A percentile compares a stretch with the other conserved stretches of the same genome.
These are phyloP conservation scores for Canavalia gladiata DNA, from an alignment of 306 rosid species.

Conservation along the genomic window DNA sequence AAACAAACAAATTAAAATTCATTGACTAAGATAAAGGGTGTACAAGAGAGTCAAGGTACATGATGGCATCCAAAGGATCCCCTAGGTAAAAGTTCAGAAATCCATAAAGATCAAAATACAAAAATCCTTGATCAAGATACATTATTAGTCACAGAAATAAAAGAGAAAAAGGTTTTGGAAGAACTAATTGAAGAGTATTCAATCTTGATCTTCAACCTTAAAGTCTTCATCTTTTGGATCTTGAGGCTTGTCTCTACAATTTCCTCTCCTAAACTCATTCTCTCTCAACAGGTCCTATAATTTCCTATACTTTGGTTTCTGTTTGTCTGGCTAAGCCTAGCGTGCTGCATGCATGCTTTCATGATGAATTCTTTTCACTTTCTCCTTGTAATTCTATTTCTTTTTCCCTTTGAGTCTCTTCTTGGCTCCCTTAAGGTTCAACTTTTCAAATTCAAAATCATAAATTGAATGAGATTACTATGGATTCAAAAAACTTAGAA, in stretches of 20 bases:
- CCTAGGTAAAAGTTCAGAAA: background rate
- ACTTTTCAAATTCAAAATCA: no score
- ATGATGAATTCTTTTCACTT: background rate
- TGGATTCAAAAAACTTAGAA: no score
- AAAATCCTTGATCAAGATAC: background rate
- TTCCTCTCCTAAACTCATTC: background rate
- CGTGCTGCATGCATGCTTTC: background rate
- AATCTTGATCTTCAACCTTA: background rate
- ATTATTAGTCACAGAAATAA: background rate
- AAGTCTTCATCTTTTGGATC: background rate
- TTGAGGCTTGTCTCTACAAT: background rate
- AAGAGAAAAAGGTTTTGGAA: background rate
- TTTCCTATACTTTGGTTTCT: background rate
- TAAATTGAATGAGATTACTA: no score
- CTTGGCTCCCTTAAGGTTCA: background rate
- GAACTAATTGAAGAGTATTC: constrained; percentile 19
- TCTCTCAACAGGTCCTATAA: background rate
- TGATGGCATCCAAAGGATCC: background rate
- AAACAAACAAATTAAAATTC: background rate
- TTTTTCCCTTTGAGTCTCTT: background rate
- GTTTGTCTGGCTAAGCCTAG: background rate
- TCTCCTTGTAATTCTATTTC: background rate
- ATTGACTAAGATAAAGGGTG: background rate
- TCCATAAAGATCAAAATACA: background rate
- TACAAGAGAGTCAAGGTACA: background rate